Evolutionary conservation across 176 grass and related monocot genomes (phyloP), one percentile per base, ranked within the genome.

Genomic region (Ananas comosus): DNA sequence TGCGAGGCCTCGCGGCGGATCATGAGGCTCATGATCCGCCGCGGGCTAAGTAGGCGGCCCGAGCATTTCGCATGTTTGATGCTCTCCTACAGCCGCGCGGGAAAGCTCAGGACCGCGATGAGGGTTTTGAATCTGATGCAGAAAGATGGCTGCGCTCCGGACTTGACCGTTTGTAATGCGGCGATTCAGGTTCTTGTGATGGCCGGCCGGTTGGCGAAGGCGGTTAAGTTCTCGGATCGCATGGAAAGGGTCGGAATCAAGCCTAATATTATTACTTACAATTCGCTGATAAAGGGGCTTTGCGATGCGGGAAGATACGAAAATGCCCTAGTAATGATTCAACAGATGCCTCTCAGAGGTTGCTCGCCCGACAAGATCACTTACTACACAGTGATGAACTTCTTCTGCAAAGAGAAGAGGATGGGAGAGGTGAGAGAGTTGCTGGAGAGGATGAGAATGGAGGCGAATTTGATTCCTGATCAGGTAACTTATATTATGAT

Each of bases 61-160:
- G 72, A 64, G 79, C 73, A 83, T 49, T 97, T 92, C 52, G 64
- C 73, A 11, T 85, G 85, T 22, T 73, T 97, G 63, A 97, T 97
- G 93, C 76, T 97, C 72, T 77, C 89, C 0, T 97, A 97, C 76
- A 92, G 93, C 79, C 81, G 86, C 0, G 86, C 86, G 0, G 82
- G 89, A 67, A 97, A 92, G 82, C 74, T 97, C 51, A 85, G 93
- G 13, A 87, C 80, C 1, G 89, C 89, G 33, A 90, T 97, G 93
- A 81, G 93, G 11, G 93, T 97, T 64, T 83, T 97, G 76, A 83
- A 85, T 13, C 74, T 97, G 65, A 92, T 97, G 89, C 89, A 97
- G 74, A 97, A 90, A 79, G 89, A 92, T 18, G 83, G 88, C 29
- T 83, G 86, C n/a, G 79, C 50, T 2, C 83, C 88, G 0, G 86